These are phyloP conservation scores for Saturnispora saitoi DNA, from an alignment of 805 yeast genomes.

Conservation along the genomic window DNA sequence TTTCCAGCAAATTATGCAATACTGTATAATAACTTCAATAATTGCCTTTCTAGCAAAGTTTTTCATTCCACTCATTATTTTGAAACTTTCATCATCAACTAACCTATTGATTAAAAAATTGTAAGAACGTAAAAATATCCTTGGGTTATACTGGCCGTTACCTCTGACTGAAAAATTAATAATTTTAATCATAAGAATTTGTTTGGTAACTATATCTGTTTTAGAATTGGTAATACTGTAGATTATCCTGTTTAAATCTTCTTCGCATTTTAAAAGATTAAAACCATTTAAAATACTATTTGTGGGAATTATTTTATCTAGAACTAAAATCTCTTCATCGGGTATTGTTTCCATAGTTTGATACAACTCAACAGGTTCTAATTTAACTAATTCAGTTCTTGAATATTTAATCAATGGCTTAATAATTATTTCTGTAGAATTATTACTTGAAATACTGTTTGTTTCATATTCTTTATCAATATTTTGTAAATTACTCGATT, in stretches of 20 bases:
- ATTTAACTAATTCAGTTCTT: conserved; percentile 13
- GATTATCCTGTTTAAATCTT: conserved; percentile 17
- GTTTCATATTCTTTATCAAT: background rate
- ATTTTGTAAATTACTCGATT: background rate
- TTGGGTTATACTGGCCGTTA: conserved; percentile 27
- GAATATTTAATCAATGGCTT: conserved; percentile 9
- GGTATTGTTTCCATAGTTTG: conserved; percentile 12
- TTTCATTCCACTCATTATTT: conserved; percentile 18
- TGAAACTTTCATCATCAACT: conserved; percentile 31
- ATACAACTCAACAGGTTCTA: conserved; percentile 15
- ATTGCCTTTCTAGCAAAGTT: conserved; percentile 24
- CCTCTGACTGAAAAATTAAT: conserved; percentile 29
- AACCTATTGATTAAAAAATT: conserved; percentile 33
- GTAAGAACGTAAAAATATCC: conserved; percentile 31
- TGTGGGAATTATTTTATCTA: conserved; percentile 18
- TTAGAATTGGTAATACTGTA: conserved; percentile 13
- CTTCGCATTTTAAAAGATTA: conserved; percentile 15
- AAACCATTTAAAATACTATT: conserved; percentile 5
- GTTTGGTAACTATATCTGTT: conserved; percentile 21
- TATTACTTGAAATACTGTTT: background rate
- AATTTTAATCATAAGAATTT: conserved; percentile 26
- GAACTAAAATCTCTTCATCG: conserved; percentile 16
- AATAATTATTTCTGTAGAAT: background rate
- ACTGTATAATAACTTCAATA: conserved; percentile 35
- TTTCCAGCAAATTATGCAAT: conserved; percentile 40